A percentile compares a stretch with the other conserved stretches of the same genome.
phyloP scores from a whole-genome alignment of 2,329 filamentous ascomycete genomes.

The Fusarium musae region DNA sequence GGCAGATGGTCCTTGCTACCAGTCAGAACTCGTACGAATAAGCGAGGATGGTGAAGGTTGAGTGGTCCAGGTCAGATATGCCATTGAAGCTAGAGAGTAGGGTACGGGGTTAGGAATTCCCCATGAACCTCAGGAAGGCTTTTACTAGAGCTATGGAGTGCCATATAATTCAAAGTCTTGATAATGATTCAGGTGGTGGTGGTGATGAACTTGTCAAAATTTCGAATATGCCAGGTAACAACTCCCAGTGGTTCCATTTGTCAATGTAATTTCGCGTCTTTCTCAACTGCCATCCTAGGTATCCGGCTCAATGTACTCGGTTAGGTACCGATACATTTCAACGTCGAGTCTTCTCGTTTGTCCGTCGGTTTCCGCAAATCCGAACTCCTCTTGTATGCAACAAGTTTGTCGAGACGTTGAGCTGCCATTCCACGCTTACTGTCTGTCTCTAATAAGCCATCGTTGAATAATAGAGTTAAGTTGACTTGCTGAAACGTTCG shows the following conservation, averaged over 20 bases:
- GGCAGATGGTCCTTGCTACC: conserved; percentile 24
- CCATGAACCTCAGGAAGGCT: not conserved
- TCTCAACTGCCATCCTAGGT: conserved; percentile 21
- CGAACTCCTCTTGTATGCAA: conserved; percentile 17
- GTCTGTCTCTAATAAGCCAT: conserved; percentile 7
- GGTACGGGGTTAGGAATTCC: not conserved
- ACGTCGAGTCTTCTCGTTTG: conserved; percentile 25
- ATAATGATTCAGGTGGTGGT: not conserved
- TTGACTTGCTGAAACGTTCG: conserved; percentile 1
- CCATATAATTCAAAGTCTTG: not conserved
- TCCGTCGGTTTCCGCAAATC: conserved; percentile 39
- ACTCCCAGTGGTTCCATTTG: conserved; percentile 8
- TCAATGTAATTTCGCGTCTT: conserved; percentile 42
- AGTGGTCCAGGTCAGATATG: conserved; percentile 4
- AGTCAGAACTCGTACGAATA: conserved; percentile 25
- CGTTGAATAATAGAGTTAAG: conserved; percentile 27
- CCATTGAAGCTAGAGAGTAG: conserved; percentile 3
- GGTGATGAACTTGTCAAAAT: not conserved
- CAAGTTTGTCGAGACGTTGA: conserved; percentile 26
- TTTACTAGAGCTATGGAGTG: not conserved
- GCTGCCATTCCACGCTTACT: conserved; percentile 12
- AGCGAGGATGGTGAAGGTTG: conserved; percentile 17
- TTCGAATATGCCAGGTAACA: not conserved
- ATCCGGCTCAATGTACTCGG: conserved; percentile 21
- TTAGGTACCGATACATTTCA: conserved; percentile 42